Evolutionary conservation across 164 flowering plant genomes (phyloP), one percentile per base, ranked within the genome.

Genomic region (Dillenia turbinata): DNA sequence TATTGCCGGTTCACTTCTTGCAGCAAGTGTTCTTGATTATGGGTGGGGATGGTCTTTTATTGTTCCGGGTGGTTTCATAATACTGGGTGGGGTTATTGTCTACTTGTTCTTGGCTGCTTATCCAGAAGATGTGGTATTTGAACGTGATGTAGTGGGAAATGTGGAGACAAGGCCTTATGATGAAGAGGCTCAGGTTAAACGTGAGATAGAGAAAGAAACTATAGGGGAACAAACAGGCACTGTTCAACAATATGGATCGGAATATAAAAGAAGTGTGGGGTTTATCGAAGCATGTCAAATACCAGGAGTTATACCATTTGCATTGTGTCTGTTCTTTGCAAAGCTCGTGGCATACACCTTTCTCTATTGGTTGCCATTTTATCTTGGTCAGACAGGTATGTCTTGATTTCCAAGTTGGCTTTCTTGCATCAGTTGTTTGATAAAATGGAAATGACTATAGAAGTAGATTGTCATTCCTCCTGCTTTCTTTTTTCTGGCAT

Each of bases 31-130:
- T 65, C 61, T 90, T 57, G 79, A 88, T 7, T 71, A 85, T 73
- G 98, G 97, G 4, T 92, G 98, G 98, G 98, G 98, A 9, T 92
- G 96, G 97, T 90, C 92, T 55, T 90, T 90, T 71, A 85, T 92
- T 53, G 74, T 78, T 59, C 96, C 97, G 0, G 98, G 98, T 50
- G 82, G 65, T 16, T 71, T 83, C 16, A 87, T 92, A 16, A 55
- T 70, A 52, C 9, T 79, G 19, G 88, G 88, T 46, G 98, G 98
- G 17, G 59, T 92, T 44, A 57, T 90, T 47, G 93, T 93, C 44
- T 93, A 64, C 69, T 40, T 87, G 67, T 88, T 90, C 68, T 76
- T 93, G 77, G 75, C 90, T 64, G 92, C 94, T 62, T 83, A 88
- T 73, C 98, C 98, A 1, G 98, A 92, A 67, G 90, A 88, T 71